Base-by-base conservation (phyloP, 2,329 filamentous ascomycete genomes). In the Scedosporium dehoogii region DNA sequence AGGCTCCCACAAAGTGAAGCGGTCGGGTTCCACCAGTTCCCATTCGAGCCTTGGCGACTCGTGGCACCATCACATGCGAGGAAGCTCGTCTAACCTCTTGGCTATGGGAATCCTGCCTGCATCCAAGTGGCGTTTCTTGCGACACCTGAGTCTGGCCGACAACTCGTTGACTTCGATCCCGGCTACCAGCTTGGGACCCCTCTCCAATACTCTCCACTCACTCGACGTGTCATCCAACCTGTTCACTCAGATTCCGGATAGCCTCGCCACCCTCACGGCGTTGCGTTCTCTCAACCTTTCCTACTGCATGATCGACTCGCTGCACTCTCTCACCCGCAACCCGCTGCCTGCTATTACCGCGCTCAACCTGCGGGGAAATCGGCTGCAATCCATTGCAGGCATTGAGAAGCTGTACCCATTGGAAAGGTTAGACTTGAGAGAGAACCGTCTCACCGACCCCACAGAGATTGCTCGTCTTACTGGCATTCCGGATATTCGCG, bases 271-370 rank as follows among this genome's bases (percentile, higher is more conserved):
- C 9, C 79, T 99, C 63, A 92, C 91, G 21, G 88, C 91, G 29
- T 82, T 99, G n/a, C 87, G 92, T 66, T 92, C 94, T 25, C 78
- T 99, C 61, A 97, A 99, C 70, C 81, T 99, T 27, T 96, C 93
- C 3, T 90, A 96, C 70, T 97, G 93, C 80, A 97, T 97, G 92
- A 97, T 99, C 66, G 90, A 93, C 68, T 94, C 92, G 16, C 80
- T 99, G 62, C 90, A 96, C 69, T 96, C 93, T 1, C 79, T 99
- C 51, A 87, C 87, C 2, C 86, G 89, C 66, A 94, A 89, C 69
- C 91, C 94, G 12, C 81, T 99, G 4, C 93, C 94, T 29, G 93
- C 94, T 21, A 96, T 99, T 65, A 96, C 90, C 1, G 92, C 92
- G 1, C 79, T 99, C 63, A 97, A 97, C 70, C 83, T 99, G 62